A percentile compares a stretch with the other conserved stretches of the same genome.
phyloP scores from a whole-genome alignment of 257 asterid genomes.

The Fraxinus excelsior region DNA sequence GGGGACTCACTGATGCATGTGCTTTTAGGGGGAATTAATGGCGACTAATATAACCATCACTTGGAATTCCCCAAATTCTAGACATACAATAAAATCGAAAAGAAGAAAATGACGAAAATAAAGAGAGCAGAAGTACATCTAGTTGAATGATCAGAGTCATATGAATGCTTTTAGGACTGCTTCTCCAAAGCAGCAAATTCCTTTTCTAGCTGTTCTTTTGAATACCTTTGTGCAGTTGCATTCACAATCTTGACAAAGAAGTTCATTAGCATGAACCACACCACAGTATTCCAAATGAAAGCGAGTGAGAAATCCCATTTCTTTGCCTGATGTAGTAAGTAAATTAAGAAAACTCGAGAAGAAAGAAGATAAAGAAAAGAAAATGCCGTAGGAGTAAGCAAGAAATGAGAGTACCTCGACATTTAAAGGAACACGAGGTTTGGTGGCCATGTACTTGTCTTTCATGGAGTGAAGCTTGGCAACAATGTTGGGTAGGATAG shows the following conservation, averaged over 20 bases:
- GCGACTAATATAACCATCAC: constrained; percentile 27
- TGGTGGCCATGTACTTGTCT: constrained; percentile 72
- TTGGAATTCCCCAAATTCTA: constrained; percentile 29
- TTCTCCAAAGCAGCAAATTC: constrained; percentile 54
- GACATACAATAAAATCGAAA: constrained; percentile 2
- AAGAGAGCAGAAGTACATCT: not conserved
- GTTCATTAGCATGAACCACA: constrained; percentile 79
- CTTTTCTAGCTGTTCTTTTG: constrained; percentile 67
- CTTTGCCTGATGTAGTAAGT: constrained; percentile 38
- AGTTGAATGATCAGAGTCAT: constrained; percentile 23
- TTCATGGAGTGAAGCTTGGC: constrained; percentile 80
- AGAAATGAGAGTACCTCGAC: constrained; percentile 47
- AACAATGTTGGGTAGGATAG: constrained; percentile 58
- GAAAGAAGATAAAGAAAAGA: not conserved
- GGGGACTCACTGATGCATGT: constrained; percentile 20
- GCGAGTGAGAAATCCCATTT: constrained; percentile 78
- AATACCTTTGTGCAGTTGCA: constrained; percentile 65
- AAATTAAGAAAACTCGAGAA: not conserved
- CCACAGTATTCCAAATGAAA: constrained; percentile 74
- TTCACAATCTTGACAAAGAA: constrained; percentile 74
- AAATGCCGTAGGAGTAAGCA: not conserved
- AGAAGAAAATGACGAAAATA: not conserved
- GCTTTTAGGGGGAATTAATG: constrained; percentile 28
- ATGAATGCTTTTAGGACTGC: constrained; percentile 39
- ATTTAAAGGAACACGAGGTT: constrained; percentile 49